Conservation (phyloP, 1,284 basidiomycete genomes). For the Gymnopus androsaceus region DNA sequence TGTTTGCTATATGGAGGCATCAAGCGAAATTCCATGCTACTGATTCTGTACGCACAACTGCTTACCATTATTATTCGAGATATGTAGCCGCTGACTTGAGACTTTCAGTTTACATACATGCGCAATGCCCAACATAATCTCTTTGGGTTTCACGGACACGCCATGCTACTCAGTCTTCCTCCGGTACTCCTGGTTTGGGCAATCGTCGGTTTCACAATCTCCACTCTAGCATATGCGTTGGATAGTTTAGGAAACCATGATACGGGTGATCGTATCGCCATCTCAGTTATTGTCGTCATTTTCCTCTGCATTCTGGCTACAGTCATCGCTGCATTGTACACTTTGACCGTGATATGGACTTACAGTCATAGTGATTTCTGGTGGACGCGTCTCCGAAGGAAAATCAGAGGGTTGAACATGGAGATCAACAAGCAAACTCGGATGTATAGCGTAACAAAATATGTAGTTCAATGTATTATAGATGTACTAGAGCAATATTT, state of each 20-base stretch:
- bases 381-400: constrained; percentile 7
- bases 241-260: constrained; percentile 32
- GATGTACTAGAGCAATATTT: no score
- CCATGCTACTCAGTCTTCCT: constrained; percentile 53
- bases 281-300: constrained; percentile 42
- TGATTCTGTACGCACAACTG: constrained; percentile 47
- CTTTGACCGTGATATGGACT: constrained; percentile 52
- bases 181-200: constrained; percentile 58
- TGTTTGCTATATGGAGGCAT: constrained; percentile 59
- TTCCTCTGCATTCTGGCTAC: constrained; percentile 39
- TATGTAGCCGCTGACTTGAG: no score
- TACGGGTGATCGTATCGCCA: constrained; percentile 29
- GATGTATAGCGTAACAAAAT: neutral
- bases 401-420: neutral
- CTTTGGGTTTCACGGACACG: constrained; percentile 50
- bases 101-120: constrained; percentile 57
- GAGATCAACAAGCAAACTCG: neutral
- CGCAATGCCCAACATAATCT: constrained; percentile 47
- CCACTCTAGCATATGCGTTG: constrained; percentile 45
- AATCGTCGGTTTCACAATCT: constrained; percentile 47
- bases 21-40: constrained; percentile 46
- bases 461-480: no score
- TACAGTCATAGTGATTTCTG: constrained; percentile 29
- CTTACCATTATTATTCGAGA: no score
- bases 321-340: constrained; percentile 43